Conservation (phyloP, 441 rosid species). For the Codiaeum variegatum region DNA sequence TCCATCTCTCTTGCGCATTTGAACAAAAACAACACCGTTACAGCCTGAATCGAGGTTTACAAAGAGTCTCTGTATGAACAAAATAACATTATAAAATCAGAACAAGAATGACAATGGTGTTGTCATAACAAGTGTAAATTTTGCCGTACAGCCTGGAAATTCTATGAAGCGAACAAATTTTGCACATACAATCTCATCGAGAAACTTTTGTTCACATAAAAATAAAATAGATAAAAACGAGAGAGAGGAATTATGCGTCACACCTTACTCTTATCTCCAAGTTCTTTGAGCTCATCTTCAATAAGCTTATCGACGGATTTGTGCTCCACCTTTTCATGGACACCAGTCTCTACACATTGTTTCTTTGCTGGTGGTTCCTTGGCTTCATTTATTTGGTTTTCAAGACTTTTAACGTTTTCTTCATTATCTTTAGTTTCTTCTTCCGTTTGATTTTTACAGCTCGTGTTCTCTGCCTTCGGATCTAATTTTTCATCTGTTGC, state of each 20-base stretch:
- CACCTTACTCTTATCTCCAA: slow-evolving; percentile 90
- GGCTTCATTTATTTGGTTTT: slow-evolving; percentile 28
- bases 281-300: slow-evolving; percentile 85
- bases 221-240: neutral
- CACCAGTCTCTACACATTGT: slow-evolving; percentile 45
- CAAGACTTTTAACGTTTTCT: slow-evolving; percentile 28
- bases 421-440: slow-evolving; percentile 23
- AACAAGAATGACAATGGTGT: neutral
- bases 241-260: slow-evolving; percentile 10
- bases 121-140: no score
- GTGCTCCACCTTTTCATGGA: slow-evolving; percentile 38
- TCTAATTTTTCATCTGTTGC: slow-evolving; percentile 29
- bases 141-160: no score
- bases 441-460: slow-evolving; percentile 25
- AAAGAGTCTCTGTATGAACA: slow-evolving; percentile 60
- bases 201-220: neutral
- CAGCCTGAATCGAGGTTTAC: slow-evolving; percentile 80
- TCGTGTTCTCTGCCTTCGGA: slow-evolving; percentile 26
- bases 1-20: slow-evolving; percentile 78
- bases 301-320: slow-evolving; percentile 85
- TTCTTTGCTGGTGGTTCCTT: slow-evolving; percentile 66
- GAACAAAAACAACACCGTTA: slow-evolving; percentile 77
- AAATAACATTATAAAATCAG: slow-evolving; percentile 15
- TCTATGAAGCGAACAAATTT: no score
- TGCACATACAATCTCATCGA: neutral